Evolutionary conservation across 352 stramenopile species (phyloP).

Genomic region (Globisporangium radiosum): DNA sequence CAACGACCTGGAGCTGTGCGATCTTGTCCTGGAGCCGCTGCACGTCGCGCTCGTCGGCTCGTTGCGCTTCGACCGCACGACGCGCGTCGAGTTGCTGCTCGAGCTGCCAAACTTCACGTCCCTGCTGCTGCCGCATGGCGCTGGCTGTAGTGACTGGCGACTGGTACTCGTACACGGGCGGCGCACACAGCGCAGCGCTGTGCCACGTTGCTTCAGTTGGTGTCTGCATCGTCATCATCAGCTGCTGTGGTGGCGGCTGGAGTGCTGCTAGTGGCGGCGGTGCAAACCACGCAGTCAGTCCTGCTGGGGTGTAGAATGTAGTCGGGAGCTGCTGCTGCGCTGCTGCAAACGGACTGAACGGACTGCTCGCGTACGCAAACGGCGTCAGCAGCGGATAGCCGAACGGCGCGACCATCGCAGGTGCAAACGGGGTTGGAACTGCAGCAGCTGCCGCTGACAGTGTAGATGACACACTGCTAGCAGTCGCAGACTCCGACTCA

Average conservation of each 20-base stretch:
- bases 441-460: too few species aligned
- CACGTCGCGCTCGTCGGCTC: slow-evolving; percentile 11
- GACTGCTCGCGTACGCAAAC: background rate
- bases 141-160: too few species aligned
- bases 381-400: background rate
- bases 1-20: slow-evolving; percentile 4
- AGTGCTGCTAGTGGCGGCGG: background rate
- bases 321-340: background rate
- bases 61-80: slow-evolving; percentile 3
- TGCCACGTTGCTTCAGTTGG: too few species aligned
- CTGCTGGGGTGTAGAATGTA: background rate
- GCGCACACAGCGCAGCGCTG: too few species aligned
- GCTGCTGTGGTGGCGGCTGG: background rate
- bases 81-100: slow-evolving; percentile 12
- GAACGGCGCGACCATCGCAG: background rate
- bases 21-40: slow-evolving; percentile 11
- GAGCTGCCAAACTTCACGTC: slow-evolving; percentile 13
- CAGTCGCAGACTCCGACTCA: too few species aligned
- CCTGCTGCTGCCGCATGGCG: slow-evolving; percentile 4
- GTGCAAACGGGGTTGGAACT: too few species aligned
- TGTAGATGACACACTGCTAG: too few species aligned
- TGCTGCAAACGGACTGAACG: background rate
- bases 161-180: too few species aligned
- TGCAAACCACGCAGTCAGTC: slow-evolving; percentile 1
- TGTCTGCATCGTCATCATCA: too few species aligned